Conservation (phyloP, 768 basidiomycete genomes). For the Mycena kentingensis region DNA sequence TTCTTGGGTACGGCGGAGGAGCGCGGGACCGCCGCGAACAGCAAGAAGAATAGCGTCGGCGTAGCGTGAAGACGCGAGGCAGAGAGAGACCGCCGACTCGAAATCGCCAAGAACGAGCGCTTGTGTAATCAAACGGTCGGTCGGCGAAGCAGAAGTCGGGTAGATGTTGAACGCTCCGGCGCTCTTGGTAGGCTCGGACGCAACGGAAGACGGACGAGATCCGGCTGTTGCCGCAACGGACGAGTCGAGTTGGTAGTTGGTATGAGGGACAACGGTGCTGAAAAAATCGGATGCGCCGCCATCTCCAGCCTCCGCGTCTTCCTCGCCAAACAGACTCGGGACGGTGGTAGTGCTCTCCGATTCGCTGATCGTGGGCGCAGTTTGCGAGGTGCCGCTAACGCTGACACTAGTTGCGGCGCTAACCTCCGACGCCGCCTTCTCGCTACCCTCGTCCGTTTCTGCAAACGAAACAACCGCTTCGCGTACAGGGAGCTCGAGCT, state of each 20-base stretch:
- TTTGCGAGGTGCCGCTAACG: constrained; percentile 59
- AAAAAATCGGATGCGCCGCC: constrained; percentile 71
- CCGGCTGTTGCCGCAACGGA: constrained; percentile 95
- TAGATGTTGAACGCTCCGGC: constrained; percentile 86
- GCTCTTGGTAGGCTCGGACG: constrained; percentile 71
- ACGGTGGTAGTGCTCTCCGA: constrained; percentile 78
- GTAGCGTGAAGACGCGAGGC: constrained; percentile 84
- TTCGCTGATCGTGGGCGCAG: constrained; percentile 60
- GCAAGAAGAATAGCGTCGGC: constrained; percentile 96
- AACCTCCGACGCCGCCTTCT: constrained; percentile 75
- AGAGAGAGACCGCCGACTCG: constrained; percentile 85
- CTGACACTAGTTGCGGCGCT: constrained; percentile 41
- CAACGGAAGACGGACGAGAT: constrained; percentile 83
- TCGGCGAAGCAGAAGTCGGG: constrained; percentile 81
- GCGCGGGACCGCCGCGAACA: constrained; percentile 85
- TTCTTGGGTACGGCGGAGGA: constrained; percentile 86
- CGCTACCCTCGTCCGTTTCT: constrained; percentile 62
- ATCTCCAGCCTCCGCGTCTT: constrained; percentile 57
- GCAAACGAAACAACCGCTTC: constrained; percentile 85
- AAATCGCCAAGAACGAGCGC: constrained; percentile 97
- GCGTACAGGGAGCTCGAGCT: constrained; percentile 47
- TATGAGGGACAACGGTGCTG: constrained; percentile 82
- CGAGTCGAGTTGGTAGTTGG: constrained; percentile 78
- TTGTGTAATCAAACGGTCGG: constrained; percentile 86
- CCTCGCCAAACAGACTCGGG: constrained; percentile 87